phyloP scores from a whole-genome alignment of 176 grass and related monocot species.

The Zoysia pacifica region DNA sequence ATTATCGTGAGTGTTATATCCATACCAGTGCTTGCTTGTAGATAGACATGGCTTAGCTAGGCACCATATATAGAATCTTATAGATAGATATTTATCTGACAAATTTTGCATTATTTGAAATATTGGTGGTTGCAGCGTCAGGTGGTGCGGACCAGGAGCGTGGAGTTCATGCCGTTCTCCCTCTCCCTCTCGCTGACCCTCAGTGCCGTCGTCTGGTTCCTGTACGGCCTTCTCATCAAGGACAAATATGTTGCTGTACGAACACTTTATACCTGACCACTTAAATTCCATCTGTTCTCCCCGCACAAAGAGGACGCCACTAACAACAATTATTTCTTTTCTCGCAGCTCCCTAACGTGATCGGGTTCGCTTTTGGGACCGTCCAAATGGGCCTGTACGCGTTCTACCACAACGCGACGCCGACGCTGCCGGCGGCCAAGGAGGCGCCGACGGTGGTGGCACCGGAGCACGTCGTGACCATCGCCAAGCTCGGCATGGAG shows the following conservation, averaged over 20 bases:
- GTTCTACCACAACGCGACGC: conserved; percentile 29
- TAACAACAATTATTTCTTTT: neutral
- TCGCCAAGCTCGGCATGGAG: conserved; percentile 41
- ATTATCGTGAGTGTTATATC: neutral
- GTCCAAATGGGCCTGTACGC: conserved; percentile 67
- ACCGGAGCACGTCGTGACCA: neutral
- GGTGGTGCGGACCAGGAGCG: conserved; percentile 72
- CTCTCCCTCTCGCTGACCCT: conserved; percentile 78
- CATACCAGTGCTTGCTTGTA: too few species aligned
- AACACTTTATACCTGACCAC: neutral
- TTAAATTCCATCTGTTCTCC: neutral
- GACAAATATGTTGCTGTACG: conserved; percentile 82
- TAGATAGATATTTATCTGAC: neutral
- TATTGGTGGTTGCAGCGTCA: conserved; percentile 47
- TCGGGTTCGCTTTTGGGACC: conserved; percentile 62
- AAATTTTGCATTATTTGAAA: neutral
- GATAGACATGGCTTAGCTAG: too few species aligned
- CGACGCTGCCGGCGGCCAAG: neutral
- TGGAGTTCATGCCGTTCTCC: conserved; percentile 92
- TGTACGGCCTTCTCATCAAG: conserved; percentile 72
- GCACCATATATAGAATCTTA: too few species aligned
- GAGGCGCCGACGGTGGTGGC: neutral
- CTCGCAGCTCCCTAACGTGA: conserved; percentile 59
- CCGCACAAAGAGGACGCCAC: neutral
- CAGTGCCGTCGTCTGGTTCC: conserved; percentile 75